A percentile compares a stretch with the other conserved stretches of the same genome.
Conservation (phyloP, 306 rosid species). For the Crataegus laevigata region DNA sequence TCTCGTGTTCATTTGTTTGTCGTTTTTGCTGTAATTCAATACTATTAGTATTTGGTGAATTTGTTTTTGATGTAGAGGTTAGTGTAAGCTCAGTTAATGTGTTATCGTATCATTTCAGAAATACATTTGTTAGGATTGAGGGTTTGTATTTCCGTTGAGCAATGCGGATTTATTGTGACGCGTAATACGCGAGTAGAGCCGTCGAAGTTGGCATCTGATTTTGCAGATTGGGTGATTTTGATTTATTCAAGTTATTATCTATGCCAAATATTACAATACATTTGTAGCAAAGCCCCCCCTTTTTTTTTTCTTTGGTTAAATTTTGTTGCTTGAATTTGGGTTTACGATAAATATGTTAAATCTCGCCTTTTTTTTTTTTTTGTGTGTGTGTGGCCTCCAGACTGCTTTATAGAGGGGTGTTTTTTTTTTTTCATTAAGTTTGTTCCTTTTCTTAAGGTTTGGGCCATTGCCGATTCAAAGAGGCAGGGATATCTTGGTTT, state of each 20-base stretch:
- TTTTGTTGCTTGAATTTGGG: background rate
- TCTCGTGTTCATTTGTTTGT: background rate
- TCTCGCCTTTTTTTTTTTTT: background rate
- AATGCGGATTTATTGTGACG: background rate
- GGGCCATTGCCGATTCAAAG: conserved; percentile 90
- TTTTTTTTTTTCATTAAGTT: background rate
- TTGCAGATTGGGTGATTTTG: background rate
- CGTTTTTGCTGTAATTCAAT: background rate
- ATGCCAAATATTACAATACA: background rate
- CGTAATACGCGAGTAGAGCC: no score
- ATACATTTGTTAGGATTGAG: background rate
- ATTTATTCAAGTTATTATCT: background rate
- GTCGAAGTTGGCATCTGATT: background rate
- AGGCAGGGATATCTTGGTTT: conserved; percentile 91
- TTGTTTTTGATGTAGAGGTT: background rate
- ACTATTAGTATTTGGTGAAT: background rate
- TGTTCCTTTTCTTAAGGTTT: conserved; percentile 40
- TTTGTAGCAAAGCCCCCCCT: background rate
- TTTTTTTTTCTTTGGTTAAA: background rate
- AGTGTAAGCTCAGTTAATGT: background rate
- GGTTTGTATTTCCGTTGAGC: background rate
- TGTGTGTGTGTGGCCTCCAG: background rate
- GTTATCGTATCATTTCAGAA: background rate
- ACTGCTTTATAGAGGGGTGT: background rate
- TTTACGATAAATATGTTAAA: background rate